Base-by-base conservation (phyloP, 768 basidiomycete genomes). In the Kwoniella sp. region DNA sequence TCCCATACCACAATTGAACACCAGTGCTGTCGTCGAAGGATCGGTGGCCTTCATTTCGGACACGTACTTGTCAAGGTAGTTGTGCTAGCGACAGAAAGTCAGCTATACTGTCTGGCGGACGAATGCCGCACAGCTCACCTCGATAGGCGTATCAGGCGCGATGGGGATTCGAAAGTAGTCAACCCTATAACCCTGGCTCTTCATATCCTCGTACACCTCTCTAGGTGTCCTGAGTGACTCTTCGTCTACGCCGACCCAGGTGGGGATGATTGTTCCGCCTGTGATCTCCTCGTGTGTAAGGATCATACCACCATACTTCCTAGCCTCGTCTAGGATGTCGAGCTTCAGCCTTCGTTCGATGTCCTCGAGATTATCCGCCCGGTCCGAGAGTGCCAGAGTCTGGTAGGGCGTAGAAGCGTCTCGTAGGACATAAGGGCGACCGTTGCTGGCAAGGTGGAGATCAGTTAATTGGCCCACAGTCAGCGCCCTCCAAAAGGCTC, bases 81-180 rank as follows among this genome's bases (percentile, higher is more conserved):
- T 91, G 73, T 95, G 88, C 84, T 88, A 54, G 2, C n/a, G n/a
- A n/a, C n/a, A 40, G 39, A 12, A 46, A 39, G 26, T 41, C 31
- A 58, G 39, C 39, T 43, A 26, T 36, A n/a, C n/a, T n/a, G n/a
- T n/a, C n/a, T n/a, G n/a, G n/a, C n/a, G n/a, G n/a, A n/a, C n/a
- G n/a, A n/a, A n/a, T n/a, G n/a, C n/a, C n/a, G n/a, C n/a, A n/a
- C 22, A 27, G 58, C 77, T 41, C 67, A 85, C 88, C 76, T 95
- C 92, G 40, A 98, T 89, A 0, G 87, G 87, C 5, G 86, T 84
- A 69, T 92, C 86, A 0, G 89, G 88, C 9, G 89, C 86, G 47
- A 99, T 92, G n/a, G 95, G 93, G 43, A 95, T 92, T 83, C 91
- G 84, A 65, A 87, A 80, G 74, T 92, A 92, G 80, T 91, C 88